Base-by-base conservation (phyloP, 2,329 filamentous ascomycete genomes). In the Stachybotrys echinatus region DNA sequence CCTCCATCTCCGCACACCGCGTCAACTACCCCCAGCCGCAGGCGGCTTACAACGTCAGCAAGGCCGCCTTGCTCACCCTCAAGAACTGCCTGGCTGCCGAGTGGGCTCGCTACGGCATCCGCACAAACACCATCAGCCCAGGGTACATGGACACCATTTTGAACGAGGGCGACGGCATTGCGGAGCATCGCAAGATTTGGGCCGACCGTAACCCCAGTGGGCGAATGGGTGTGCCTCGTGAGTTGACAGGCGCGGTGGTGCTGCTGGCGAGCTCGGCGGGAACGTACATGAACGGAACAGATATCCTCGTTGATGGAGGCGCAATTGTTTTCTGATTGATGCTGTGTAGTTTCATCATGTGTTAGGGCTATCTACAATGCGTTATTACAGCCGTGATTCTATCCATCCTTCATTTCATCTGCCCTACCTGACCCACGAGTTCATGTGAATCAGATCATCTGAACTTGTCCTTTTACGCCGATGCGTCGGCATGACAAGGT, bases 91-190 rank as follows among this genome's bases (percentile, higher is more conserved):
- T 48, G 42, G 87, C 87, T 0, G 85, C 83, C 0, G 88, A 92
- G 65, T 91, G 87, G 87, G 84, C 83, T 1, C 67, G 72, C 2
- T 77, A 85, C 61, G 87, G 88, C 0, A 88, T 92, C 52, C 69
- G 84, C 3, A 83, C 87, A 5, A 91, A 92, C 57, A 80, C 74
- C 18, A 74, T 92, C 42, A 83, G 77, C 38, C 88, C 88, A 0
- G 87, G 87, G 1, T 91, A 91, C 58, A 89, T 90, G 82, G 86
- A 89, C 58, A 89, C 86, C 0, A 79, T 88, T 12, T 66, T 91
- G 45, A 91, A 89, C 59, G 83, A 83, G 52, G 84, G 84, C 0
- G 74, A 77, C 8, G 80, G 79, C 1, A 62, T 88, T 44, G 73
- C 73, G 12, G 71, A 72, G 38, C 75, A 75, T 37, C 71, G 79